Conservation (phyloP, 768 basidiomycete species). For the Amanita exitialis region DNA sequence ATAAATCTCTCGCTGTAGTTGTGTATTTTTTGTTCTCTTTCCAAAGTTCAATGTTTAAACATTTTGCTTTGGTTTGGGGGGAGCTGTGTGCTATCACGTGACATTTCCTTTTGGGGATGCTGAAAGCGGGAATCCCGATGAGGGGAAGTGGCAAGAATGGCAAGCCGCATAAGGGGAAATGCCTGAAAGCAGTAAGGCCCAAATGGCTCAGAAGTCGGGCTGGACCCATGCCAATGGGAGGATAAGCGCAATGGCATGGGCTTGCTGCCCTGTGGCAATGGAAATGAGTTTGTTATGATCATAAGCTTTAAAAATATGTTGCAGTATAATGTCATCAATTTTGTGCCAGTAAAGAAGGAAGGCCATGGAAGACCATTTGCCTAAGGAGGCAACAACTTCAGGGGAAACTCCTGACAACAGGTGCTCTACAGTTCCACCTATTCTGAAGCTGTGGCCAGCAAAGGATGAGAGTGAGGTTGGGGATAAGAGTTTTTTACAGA, state of each 20-base stretch:
- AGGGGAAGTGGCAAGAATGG: too few species aligned
- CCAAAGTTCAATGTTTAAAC: too few species aligned
- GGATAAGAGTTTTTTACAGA: slow-evolving; percentile 12
- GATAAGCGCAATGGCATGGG: not conserved
- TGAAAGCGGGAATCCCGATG: too few species aligned
- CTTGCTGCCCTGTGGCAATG: not conserved
- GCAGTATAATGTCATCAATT: slow-evolving; percentile 13
- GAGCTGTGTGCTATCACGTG: too few species aligned
- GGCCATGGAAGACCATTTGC: slow-evolving; percentile 22
- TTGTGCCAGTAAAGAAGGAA: slow-evolving; percentile 24
- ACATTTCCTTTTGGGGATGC: too few species aligned
- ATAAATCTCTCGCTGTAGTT: too few species aligned
- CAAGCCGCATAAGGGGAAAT: too few species aligned
- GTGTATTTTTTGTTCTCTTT: too few species aligned
- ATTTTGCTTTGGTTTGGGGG: too few species aligned
- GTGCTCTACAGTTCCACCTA: slow-evolving; percentile 22
- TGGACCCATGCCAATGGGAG: not conserved
- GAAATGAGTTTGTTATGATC: not conserved
- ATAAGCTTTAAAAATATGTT: slow-evolving; percentile 11
- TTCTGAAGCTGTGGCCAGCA: slow-evolving; percentile 22
- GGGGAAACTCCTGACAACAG: slow-evolving; percentile 19
- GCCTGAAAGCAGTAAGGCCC: not conserved
- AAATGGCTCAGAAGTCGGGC: not conserved
- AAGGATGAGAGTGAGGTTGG: slow-evolving; percentile 4
- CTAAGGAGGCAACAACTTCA: slow-evolving; percentile 18